A percentile compares a stretch with the other conserved stretches of the same genome.
These are phyloP conservation scores for Litchi chinensis DNA, from an alignment of 345 rosid species.

Conservation along the genomic window DNA sequence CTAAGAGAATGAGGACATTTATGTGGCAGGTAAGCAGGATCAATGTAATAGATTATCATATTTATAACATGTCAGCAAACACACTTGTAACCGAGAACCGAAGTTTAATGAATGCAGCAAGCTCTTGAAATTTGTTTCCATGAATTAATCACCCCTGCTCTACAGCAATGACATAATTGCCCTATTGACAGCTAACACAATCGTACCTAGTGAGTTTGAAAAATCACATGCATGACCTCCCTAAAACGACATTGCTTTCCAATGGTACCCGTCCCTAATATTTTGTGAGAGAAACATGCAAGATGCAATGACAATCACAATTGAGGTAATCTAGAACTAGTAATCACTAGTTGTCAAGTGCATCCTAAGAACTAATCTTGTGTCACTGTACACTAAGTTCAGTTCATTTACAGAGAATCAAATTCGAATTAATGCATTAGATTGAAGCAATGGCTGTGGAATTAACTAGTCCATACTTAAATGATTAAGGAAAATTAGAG, in stretches of 20 bases:
- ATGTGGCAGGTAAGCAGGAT: neutral
- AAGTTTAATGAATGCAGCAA: neutral
- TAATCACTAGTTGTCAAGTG: neutral
- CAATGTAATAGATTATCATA: neutral
- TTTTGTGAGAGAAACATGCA: neutral
- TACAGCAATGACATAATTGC: neutral
- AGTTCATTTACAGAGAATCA: neutral
- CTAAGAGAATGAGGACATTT: neutral
- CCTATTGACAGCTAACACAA: neutral
- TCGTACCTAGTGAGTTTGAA: neutral
- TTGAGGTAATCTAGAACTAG: neutral
- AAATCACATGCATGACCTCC: neutral
- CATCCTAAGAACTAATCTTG: neutral
- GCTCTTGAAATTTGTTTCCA: neutral
- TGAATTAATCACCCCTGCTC: neutral
- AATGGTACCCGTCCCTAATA: neutral
- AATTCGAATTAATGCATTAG: neutral
- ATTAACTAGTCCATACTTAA: constrained; percentile 6
- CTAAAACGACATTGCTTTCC: neutral
- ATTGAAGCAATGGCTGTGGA: neutral
- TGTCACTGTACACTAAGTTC: neutral
- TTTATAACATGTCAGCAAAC: neutral
- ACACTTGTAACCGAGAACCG: neutral
- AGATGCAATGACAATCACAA: neutral
- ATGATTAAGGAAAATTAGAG: neutral